Evolutionary conservation across 495 filamentous ascomycete species (phyloP).

Genomic region (Penicillium alfredii): DNA sequence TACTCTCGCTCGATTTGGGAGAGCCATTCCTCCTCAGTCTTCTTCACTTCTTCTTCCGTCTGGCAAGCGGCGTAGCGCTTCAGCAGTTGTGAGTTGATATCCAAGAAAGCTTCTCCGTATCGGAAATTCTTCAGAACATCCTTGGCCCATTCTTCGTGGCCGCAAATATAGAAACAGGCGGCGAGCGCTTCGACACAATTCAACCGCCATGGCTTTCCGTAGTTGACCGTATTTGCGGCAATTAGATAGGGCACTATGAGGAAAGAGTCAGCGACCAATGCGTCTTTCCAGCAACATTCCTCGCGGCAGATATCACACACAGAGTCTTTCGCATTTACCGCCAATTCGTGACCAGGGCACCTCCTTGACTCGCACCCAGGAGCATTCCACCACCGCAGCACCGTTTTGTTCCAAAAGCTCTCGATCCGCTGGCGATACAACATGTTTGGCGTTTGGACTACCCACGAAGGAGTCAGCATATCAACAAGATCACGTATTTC

Average conservation of each 20-base stretch:
- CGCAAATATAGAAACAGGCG: slow-evolving; percentile 87
- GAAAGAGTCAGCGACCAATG: too few relatives aligned
- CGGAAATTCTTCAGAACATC: slow-evolving; percentile 75
- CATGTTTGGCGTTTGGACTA: slow-evolving; percentile 81
- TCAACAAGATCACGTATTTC: too few relatives aligned
- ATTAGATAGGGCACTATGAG: slow-evolving; percentile 78
- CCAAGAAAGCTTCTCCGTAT: slow-evolving; percentile 79
- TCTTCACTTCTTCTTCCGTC: slow-evolving; percentile 83
- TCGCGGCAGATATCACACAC: slow-evolving; percentile 34
- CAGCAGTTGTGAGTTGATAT: slow-evolving; percentile 78
- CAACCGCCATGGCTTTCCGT: slow-evolving; percentile 86
- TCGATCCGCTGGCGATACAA: slow-evolving; percentile 74
- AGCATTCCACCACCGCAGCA: slow-evolving; percentile 94
- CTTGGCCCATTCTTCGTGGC: slow-evolving; percentile 83
- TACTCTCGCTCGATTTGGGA: slow-evolving; percentile 87
- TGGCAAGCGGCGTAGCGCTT: slow-evolving; percentile 79
- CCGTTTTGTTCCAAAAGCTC: slow-evolving; percentile 79
- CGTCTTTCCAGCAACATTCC: too few relatives aligned
- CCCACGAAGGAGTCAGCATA: slow-evolving; percentile 9
- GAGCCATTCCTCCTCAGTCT: slow-evolving; percentile 79
- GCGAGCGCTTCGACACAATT: slow-evolving; percentile 96
- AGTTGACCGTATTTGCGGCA: slow-evolving; percentile 95
- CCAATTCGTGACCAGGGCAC: slow-evolving; percentile 88
- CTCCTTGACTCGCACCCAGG: slow-evolving; percentile 88
- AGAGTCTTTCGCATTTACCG: slow-evolving; percentile 84